A percentile compares a stretch with the other conserved stretches of the same genome.
Conservation (phyloP, 139 green algal species). For the Chlorella sp. region DNA sequence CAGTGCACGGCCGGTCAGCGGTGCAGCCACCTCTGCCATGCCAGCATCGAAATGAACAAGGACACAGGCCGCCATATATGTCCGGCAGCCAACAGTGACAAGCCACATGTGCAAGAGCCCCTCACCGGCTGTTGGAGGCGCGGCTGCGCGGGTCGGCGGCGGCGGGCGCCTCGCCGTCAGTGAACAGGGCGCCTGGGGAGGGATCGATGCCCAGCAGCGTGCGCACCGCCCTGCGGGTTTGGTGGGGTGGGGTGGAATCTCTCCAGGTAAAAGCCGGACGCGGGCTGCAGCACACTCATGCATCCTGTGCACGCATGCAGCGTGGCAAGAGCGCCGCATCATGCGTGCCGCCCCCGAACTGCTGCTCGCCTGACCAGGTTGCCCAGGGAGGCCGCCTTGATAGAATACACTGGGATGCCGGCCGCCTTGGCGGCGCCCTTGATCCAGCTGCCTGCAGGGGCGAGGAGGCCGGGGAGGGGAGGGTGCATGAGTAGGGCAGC, state of each 20-base stretch:
- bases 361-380: constrained; percentile 54
- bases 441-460: constrained; percentile 35
- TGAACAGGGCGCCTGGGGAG: constrained; percentile 53
- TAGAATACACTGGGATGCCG: constrained; percentile 72
- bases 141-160: constrained; percentile 10
- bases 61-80: no score
- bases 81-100: no score
- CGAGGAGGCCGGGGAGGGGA: not conserved
- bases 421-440: constrained; percentile 26
- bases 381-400: constrained; percentile 59
- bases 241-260: no score
- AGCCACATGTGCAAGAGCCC: no score
- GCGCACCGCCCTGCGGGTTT: constrained; percentile 53
- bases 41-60: no score
- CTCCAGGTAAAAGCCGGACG: not conserved
- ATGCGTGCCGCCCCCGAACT: not conserved
- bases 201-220: constrained; percentile 77
- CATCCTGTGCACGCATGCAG: not conserved
- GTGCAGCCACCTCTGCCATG: no score
- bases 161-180: not conserved
- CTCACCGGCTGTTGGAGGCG: constrained; percentile 19
- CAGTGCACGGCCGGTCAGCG: no score
- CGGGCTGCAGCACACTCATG: not conserved
- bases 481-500: not conserved
- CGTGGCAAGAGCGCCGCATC: no score